phyloP scores from a whole-genome alignment of 805 yeast species.

The Yarrowia divulgata region DNA sequence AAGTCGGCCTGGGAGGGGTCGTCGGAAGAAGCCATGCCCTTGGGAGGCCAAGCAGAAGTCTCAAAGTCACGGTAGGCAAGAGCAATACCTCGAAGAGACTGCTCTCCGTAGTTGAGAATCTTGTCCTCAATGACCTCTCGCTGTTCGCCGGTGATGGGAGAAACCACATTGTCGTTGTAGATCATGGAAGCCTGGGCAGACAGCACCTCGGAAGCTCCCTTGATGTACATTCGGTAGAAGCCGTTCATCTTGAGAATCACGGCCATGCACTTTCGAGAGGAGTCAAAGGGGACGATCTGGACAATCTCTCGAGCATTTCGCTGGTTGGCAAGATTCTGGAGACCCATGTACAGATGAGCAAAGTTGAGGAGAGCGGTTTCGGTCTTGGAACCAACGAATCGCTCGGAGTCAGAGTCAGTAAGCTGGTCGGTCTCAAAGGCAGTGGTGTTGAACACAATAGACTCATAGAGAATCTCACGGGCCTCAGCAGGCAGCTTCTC shows the following conservation, averaged over 20 bases:
- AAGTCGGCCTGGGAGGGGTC: slow-evolving; percentile 44
- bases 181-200: slow-evolving; percentile 61
- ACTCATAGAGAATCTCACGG: slow-evolving; percentile 54
- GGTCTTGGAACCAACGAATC: slow-evolving; percentile 89
- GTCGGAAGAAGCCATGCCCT: slow-evolving; percentile 6
- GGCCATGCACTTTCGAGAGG: slow-evolving; percentile 92
- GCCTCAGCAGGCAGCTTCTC: slow-evolving; percentile 40
- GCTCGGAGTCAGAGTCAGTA: slow-evolving; percentile 55
- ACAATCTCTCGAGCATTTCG: slow-evolving; percentile 58
- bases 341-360: slow-evolving; percentile 63
- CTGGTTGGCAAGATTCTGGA: slow-evolving; percentile 57
- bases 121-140: slow-evolving; percentile 49
- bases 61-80: slow-evolving; percentile 78
- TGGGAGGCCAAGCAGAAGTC: slow-evolving; percentile 39
- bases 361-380: slow-evolving; percentile 84
- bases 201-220: slow-evolving; percentile 95
- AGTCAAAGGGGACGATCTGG: slow-evolving; percentile 88
- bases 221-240: slow-evolving; percentile 67
- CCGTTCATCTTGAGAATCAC: slow-evolving; percentile 63
- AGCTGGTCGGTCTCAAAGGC: slow-evolving; percentile 76
- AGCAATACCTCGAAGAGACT: slow-evolving; percentile 89
- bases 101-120: slow-evolving; percentile 69
- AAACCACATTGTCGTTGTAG: slow-evolving; percentile 37
- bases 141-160: slow-evolving; percentile 38
- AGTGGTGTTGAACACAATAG: slow-evolving; percentile 81